These are phyloP conservation scores for Amanita molliuscula DNA, from an alignment of 768 basidiomycete genomes.

Conservation along the genomic window DNA sequence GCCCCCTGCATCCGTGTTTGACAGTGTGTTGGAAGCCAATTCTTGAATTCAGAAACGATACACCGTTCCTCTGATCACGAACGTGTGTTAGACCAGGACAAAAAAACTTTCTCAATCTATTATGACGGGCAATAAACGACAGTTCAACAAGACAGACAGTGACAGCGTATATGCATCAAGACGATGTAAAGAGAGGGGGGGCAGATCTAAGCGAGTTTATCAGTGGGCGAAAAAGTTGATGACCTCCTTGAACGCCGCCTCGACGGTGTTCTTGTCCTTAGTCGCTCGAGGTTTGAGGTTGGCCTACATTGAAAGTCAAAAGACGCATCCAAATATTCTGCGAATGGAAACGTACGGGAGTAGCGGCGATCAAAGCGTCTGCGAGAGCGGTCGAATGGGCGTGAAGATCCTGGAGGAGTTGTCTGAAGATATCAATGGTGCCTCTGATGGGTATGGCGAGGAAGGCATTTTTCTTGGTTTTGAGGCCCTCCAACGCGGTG, in stretches of 20 bases:
- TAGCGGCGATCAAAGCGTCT: background rate
- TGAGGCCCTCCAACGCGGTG: background rate
- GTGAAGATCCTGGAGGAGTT: background rate
- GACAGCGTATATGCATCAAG: too few species aligned
- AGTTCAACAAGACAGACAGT: too few species aligned
- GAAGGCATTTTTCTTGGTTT: background rate
- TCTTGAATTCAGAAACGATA: too few species aligned
- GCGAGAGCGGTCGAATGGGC: background rate
- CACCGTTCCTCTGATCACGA: too few species aligned
- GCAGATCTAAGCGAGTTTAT: too few species aligned
- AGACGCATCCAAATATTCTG: background rate
- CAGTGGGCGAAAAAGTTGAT: background rate
- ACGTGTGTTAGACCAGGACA: too few species aligned
- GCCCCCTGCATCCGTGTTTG: too few species aligned
- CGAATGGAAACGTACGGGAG: background rate
- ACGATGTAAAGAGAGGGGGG: too few species aligned
- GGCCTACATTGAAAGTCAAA: background rate
- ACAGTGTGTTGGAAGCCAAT: too few species aligned
- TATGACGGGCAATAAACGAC: too few species aligned
- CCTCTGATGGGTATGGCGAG: background rate
- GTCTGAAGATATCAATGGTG: background rate
- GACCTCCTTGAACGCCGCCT: background rate
- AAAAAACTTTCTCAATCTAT: too few species aligned
- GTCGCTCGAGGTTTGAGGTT: background rate
- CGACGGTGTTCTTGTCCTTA: background rate